Percentiles rank a stretch among this genome's conserved stretches.
phyloP scores from a whole-genome alignment of 164 flowering plant species.

The Chimonanthus salicifolius region DNA sequence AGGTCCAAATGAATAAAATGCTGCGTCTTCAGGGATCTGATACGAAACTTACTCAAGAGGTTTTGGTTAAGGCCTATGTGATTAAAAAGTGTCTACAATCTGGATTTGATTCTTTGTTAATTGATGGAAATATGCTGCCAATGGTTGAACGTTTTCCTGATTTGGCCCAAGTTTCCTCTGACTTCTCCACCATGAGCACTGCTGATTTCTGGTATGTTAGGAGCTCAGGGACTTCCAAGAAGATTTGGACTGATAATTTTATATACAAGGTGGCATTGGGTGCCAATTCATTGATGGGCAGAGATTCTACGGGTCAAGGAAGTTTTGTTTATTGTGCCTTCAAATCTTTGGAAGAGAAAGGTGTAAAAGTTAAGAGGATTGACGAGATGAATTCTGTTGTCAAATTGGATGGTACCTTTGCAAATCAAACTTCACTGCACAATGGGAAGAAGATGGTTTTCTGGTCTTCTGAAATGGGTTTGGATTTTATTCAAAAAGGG shows the following conservation, averaged over 20 bases:
- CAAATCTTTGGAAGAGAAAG: conserved; percentile 34
- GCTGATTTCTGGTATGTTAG: conserved; percentile 36
- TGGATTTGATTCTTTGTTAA: conserved; percentile 39
- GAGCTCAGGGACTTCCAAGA: conserved; percentile 36
- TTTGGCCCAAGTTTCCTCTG: conserved; percentile 16
- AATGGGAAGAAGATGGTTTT: conserved; percentile 34
- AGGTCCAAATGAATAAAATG: conserved; percentile 20
- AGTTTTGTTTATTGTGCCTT: conserved; percentile 27
- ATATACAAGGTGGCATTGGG: conserved; percentile 22
- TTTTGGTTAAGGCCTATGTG: conserved; percentile 43
- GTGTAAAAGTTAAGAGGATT: conserved; percentile 26
- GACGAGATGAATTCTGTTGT: conserved; percentile 35
- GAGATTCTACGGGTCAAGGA: conserved; percentile 12
- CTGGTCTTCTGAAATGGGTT: conserved; percentile 44
- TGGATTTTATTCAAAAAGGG: conserved; percentile 26
- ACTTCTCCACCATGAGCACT: conserved; percentile 36
- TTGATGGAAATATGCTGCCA: conserved; percentile 50
- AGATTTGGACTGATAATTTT: conserved; percentile 44
- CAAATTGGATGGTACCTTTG: conserved; percentile 17
- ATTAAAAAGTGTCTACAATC: conserved; percentile 44
- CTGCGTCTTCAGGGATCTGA: conserved; percentile 22
- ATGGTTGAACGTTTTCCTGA: conserved; percentile 23
- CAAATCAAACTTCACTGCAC: conserved; percentile 24
- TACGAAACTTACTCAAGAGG: conserved; percentile 28
- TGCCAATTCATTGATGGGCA: conserved; percentile 15